A percentile compares a stretch with the other conserved stretches of the same genome.
phyloP scores from a whole-genome alignment of 2,329 filamentous ascomycete species.

The Penicillium decumbens region DNA sequence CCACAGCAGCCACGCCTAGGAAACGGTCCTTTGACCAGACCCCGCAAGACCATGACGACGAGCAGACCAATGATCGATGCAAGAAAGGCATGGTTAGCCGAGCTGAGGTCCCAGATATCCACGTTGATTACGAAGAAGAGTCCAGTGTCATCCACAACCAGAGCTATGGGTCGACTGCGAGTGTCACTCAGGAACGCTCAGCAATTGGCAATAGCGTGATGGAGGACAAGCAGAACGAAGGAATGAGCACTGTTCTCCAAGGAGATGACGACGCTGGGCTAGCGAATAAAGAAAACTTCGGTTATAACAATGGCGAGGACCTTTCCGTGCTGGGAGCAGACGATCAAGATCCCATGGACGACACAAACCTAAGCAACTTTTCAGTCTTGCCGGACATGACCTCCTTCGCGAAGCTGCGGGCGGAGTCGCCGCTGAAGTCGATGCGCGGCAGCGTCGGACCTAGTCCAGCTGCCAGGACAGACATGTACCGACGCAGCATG shows the following conservation, averaged over 20 bases:
- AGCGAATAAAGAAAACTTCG: conserved; percentile 21
- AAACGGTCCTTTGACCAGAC: conserved; percentile 26
- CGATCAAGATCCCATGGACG: conserved; percentile 36
- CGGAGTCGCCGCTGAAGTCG: conserved; percentile 56
- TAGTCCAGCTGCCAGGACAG: conserved; percentile 35
- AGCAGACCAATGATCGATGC: conserved; percentile 20
- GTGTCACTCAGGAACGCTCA: conserved; percentile 15
- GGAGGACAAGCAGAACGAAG: conserved; percentile 39
- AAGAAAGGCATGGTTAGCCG: conserved; percentile 27
- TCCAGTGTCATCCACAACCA: conserved; percentile 21
- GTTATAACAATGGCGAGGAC: conserved; percentile 12
- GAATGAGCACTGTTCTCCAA: conserved; percentile 41
- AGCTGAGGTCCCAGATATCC: conserved; percentile 21
- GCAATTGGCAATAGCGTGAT: conserved; percentile 34
- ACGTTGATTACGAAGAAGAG: conserved; percentile 29
- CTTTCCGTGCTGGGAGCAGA: conserved; percentile 29
- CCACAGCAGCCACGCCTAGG: conserved; percentile 13
- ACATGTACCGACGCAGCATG: conserved; percentile 14
- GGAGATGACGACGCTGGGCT: conserved; percentile 23
- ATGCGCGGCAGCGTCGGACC: conserved; percentile 36
- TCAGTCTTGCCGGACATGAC: conserved; percentile 87
- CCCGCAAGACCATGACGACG: conserved; percentile 17
- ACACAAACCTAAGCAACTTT: conserved; percentile 69
- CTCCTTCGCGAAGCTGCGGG: conserved; percentile 67
- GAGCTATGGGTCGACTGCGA: conserved; percentile 11